Conservation (phyloP, 2,329 filamentous ascomycete genomes). For the Hymenoscyphus fraxineus region DNA sequence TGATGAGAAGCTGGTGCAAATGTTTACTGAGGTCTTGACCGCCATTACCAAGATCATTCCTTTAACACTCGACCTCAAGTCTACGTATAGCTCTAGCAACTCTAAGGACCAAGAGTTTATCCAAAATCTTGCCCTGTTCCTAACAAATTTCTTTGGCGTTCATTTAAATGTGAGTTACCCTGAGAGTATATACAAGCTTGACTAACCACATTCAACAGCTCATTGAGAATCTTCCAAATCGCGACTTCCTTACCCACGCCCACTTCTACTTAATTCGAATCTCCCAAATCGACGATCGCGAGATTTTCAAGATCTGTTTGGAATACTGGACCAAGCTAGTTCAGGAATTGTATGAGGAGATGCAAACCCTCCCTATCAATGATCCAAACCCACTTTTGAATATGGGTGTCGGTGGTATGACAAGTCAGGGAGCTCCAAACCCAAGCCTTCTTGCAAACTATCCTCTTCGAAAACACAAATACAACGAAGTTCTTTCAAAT, state of each 20-base stretch:
- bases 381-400: conserved; percentile 87
- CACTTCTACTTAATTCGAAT: conserved; percentile 98
- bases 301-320: conserved; percentile 98
- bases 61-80: conserved; percentile 81
- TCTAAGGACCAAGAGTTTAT: conserved; percentile 95
- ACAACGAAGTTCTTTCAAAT: conserved; percentile 89
- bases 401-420: conserved; percentile 66
- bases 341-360: conserved; percentile 96
- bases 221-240: conserved; percentile 92
- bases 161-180: conserved; percentile 67
- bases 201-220: conserved; percentile 49
- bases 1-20: conserved; percentile 91
- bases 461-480: conserved; percentile 96
- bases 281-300: conserved; percentile 96
- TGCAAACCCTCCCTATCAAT: conserved; percentile 91
- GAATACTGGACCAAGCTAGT: conserved; percentile 99
- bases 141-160: conserved; percentile 95
- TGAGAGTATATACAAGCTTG: conserved; percentile 8
- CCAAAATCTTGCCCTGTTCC: conserved; percentile 90
- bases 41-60: conserved; percentile 93
- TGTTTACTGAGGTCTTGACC: conserved; percentile 96
- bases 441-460: conserved; percentile 83
- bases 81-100: conserved; percentile 87
- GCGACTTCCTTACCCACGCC: conserved; percentile 89
- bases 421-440: conserved; percentile 80